These are phyloP conservation scores for Acanthamoeba lenticulata DNA, from an alignment of 208 protist genomes.

Conservation along the genomic window DNA sequence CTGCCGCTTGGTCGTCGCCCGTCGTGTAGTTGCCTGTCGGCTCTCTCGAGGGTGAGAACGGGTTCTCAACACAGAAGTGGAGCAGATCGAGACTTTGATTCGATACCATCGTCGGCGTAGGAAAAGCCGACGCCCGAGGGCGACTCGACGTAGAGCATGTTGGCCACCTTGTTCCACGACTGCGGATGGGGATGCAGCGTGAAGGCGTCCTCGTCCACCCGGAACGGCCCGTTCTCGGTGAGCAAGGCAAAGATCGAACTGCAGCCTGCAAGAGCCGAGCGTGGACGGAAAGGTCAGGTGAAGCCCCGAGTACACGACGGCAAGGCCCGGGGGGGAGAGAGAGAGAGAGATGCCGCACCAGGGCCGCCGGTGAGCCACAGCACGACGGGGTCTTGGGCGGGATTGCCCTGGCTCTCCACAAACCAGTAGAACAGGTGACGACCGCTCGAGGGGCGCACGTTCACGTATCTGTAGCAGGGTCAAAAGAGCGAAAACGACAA, in stretches of 20 bases:
- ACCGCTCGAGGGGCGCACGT: slow-evolving; percentile 6
- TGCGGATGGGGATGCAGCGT: background rate
- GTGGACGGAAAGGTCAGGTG: too few species aligned
- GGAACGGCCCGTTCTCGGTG: slow-evolving; percentile 47
- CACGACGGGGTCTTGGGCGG: background rate
- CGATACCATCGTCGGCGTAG: background rate
- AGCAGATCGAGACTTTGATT: background rate
- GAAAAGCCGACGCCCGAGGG: background rate
- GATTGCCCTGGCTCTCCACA: slow-evolving; percentile 9
- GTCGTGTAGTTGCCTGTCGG: slow-evolving; percentile 61
- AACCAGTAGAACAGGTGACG: slow-evolving; percentile 56
- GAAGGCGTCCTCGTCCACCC: background rate
- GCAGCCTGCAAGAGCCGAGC: background rate
- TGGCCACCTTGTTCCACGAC: slow-evolving; percentile 60
- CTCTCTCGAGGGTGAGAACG: background rate
- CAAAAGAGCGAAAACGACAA: background rate
- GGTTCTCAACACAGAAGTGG: background rate
- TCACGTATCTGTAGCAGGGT: background rate
- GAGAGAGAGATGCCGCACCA: background rate
- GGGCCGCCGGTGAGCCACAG: slow-evolving; percentile 57
- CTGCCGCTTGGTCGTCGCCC: slow-evolving; percentile 11
- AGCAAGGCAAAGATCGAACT: slow-evolving; percentile 38
- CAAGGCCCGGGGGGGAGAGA: background rate
- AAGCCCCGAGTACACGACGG: background rate
- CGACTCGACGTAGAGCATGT: slow-evolving; percentile 46